These are phyloP conservation scores for Chalciporus pseudorubinellus DNA, from an alignment of 768 basidiomycete genomes.

Conservation along the genomic window DNA sequence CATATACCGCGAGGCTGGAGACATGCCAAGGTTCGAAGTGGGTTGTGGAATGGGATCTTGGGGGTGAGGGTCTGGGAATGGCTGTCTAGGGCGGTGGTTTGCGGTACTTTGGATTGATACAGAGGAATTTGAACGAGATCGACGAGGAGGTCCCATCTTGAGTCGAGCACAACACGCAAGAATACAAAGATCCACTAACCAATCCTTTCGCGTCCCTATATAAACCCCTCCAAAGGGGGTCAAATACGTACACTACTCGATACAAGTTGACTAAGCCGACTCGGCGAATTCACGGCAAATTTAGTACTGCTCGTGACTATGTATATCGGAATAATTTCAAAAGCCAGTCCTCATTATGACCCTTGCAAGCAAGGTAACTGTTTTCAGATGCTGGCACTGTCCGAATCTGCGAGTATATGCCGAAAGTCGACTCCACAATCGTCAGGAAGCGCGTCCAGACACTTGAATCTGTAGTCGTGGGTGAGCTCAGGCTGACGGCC, in stretches of 20 bases:
- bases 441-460: too few species aligned
- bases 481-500: too few species aligned
- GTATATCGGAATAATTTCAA: too few species aligned
- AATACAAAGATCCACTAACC: not conserved
- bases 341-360: too few species aligned
- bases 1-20: constrained; percentile 62
- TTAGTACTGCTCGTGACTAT: too few species aligned
- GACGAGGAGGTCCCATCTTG: constrained; percentile 26
- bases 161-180: constrained; percentile 3
- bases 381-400: too few species aligned
- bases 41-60: constrained; percentile 11
- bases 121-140: constrained; percentile 31
- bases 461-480: too few species aligned
- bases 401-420: too few species aligned
- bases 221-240: constrained; percentile 19
- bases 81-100: not conserved
- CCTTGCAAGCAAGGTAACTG: too few species aligned
- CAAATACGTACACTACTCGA: not conserved
- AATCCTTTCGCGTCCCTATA: not conserved
- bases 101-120: constrained; percentile 16
- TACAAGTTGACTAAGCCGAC: too few species aligned
- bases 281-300: too few species aligned
- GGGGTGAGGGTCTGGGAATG: not conserved
- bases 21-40: constrained; percentile 45
- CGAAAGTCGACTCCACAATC: too few species aligned